Base-by-base conservation (phyloP, 139 green algal genomes). In the Ettlia oleoabundans region DNA sequence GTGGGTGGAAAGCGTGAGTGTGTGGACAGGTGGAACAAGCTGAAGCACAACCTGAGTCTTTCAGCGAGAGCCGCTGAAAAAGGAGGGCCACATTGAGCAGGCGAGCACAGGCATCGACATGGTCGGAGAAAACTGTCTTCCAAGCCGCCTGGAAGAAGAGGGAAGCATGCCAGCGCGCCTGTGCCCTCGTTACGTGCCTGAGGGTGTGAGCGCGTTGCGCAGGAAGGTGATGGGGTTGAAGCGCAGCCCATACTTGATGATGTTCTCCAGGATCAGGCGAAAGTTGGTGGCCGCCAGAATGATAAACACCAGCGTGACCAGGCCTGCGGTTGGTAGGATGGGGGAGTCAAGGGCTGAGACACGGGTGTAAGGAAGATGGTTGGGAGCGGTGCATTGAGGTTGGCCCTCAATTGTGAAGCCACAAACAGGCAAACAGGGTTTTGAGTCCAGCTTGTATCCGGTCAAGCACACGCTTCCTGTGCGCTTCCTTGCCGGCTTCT, bases 241-340 rank as follows among this genome's bases (percentile, higher is more conserved):
- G 32, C 91, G 86, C 40, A 94, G 73, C 13, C 94, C 92, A 80
- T 96, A 96, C 87, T 96, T 96, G 70, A 97, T 81, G 35, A 95
- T 81, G 88, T 98, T 98, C 84, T 98, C 95, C 33, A 98, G 73
- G 32, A 96, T 93, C 9, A 97, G 87, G n/a, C 94, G 89, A 69
- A 90, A 90, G 84, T 97, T 96, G 38, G 92, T 90, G 13, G 90
- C 83, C 19, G 93, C 68, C 68, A 98, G 76, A 26, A 97, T 88
- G 43, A 98, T 87, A 32, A 91, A 86, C 58, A 87, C 85, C 15
- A 98, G 89, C 67, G 93, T 98, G 55, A 94, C 65, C 24, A 98
- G 40, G 24, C 94, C 93, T 80, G 85, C 47, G 21, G 32, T 32
- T 6, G 41, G 71, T 9, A n/a, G 4, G 21, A 6, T 33, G 35